phyloP scores from a whole-genome alignment of 106 monocot species.

The Dendrobium catenatum region DNA sequence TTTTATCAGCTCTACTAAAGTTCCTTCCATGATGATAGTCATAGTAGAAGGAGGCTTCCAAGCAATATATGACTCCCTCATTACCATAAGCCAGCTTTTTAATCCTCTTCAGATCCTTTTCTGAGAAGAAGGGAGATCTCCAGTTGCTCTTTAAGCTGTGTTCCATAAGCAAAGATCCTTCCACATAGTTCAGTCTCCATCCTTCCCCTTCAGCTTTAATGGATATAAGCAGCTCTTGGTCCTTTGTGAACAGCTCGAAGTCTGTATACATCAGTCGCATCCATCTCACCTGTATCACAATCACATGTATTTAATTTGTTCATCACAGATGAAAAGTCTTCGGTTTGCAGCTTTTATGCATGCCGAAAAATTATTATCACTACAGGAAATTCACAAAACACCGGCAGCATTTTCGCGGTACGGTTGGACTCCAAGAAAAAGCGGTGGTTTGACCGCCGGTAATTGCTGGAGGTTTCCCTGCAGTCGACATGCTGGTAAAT shows the following conservation, averaged over 20 bases:
- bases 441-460: too few species aligned
- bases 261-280: slow-evolving; percentile 33
- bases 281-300: slow-evolving; percentile 26
- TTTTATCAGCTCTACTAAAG: background rate
- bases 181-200: slow-evolving; percentile 25
- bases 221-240: slow-evolving; percentile 36
- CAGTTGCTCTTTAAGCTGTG: slow-evolving; percentile 16
- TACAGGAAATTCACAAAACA: too few species aligned
- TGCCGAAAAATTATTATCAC: too few species aligned
- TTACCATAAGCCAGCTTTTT: background rate
- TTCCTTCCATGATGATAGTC: background rate
- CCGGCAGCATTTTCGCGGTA: too few species aligned
- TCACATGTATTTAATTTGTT: too few species aligned
- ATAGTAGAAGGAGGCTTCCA: slow-evolving; percentile 22
- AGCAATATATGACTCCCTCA: slow-evolving; percentile 18
- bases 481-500: too few species aligned
- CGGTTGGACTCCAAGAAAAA: too few species aligned
- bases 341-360: too few species aligned
- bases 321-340: too few species aligned
- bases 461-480: too few species aligned
- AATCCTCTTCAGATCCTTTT: slow-evolving; percentile 9
- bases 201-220: background rate
- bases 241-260: slow-evolving; percentile 16
- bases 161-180: slow-evolving; percentile 31
- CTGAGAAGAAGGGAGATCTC: slow-evolving; percentile 37